Evolutionary conservation across 148 eudicot genomes (phyloP), one percentile per base, ranked within the genome.

Genomic region (Chenopodium album): DNA sequence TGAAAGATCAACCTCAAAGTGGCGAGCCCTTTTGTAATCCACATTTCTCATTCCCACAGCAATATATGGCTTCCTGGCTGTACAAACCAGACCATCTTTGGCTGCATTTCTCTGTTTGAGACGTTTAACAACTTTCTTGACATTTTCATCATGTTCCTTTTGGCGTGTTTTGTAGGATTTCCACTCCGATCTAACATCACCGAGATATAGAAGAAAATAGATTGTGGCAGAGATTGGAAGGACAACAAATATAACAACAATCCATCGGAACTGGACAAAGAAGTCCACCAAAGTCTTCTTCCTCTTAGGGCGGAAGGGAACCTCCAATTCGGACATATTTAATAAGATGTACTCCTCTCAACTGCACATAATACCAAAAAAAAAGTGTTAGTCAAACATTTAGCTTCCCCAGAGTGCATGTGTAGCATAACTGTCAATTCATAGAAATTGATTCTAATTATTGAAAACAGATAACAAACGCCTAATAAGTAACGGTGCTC

Each of bases 31-130:
- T 85, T 94, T 94, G 76, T 94, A 94, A 89, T 94, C 98, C 68
- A 94, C 97, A 81, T 94, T 94, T 31, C 93, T 88, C 98, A 94
- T 92, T 20, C 97, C 98, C 47, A 94, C 98, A 16, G 97, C 94
- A 85, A 94, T 90, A 92, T 92, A 90, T 19, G 98, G 98, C 78
- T 92, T 92, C 9, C 97, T 84, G 34, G 98, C 94, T 20, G 98
- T 94, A 87, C 98, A 94, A 44, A 94, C 94, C 34, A 92, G 90
- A 20, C 97, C 98, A 64, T 94, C 98, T 90, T 92, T 92, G 52
- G 89, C 83, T 26, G 98, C 85, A 37, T 94, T 88, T 81, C 97
- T 87, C 63, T 85, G 78, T 83, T 94, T 92, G 78, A 94, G 93
- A 70, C 97, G 90, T 79, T 91, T 88, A 73, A 89, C 86, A 28